A percentile compares a stretch with the other conserved stretches of the same genome.
Evolutionary conservation across 2,329 filamentous ascomycete genomes (phyloP).

Genomic region (Chaetoscypha palmicola): DNA sequence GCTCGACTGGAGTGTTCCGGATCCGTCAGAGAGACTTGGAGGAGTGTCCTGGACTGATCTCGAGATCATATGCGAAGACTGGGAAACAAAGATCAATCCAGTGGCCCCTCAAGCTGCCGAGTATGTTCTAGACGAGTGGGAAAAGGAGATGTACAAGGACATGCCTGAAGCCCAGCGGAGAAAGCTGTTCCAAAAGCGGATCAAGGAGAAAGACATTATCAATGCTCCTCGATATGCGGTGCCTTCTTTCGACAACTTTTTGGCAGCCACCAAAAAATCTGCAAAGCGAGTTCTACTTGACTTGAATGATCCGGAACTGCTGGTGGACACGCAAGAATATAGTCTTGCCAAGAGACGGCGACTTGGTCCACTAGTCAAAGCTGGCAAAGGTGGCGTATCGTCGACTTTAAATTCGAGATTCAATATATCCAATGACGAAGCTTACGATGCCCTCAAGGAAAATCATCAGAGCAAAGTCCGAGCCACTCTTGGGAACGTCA

Average conservation of each 20-base stretch:
- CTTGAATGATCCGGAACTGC: conserved; percentile 77
- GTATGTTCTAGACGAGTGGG: conserved; percentile 17
- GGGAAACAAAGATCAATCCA: conserved; percentile 56
- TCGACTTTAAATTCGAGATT: conserved; percentile 75
- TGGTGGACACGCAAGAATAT: conserved; percentile 70
- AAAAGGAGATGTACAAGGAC: conserved; percentile 37
- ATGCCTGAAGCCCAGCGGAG: conserved; percentile 55
- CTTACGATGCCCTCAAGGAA: conserved; percentile 91
- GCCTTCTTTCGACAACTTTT: conserved; percentile 74
- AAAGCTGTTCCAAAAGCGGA: conserved; percentile 48
- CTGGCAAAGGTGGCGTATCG: conserved; percentile 61
- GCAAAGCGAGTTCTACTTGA: conserved; percentile 78
- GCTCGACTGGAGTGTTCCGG: conserved; percentile 45
- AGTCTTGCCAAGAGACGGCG: conserved; percentile 53
- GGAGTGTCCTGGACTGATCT: conserved; percentile 76
- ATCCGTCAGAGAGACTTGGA: conserved; percentile 56
- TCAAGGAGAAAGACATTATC: conserved; percentile 47
- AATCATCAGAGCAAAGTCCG: conserved; percentile 95
- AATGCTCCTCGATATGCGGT: conserved; percentile 53
- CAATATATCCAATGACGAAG: conserved; percentile 93
- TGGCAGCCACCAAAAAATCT: conserved; percentile 62
- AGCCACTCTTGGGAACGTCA: conserved; percentile 81
- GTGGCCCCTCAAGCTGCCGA: conserved; percentile 16
- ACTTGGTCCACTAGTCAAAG: conserved; percentile 52
- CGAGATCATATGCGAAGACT: conserved; percentile 79